A percentile compares a stretch with the other conserved stretches of the same genome.
Conservation (phyloP, 257 asterid species). For the Scutellaria minor region DNA sequence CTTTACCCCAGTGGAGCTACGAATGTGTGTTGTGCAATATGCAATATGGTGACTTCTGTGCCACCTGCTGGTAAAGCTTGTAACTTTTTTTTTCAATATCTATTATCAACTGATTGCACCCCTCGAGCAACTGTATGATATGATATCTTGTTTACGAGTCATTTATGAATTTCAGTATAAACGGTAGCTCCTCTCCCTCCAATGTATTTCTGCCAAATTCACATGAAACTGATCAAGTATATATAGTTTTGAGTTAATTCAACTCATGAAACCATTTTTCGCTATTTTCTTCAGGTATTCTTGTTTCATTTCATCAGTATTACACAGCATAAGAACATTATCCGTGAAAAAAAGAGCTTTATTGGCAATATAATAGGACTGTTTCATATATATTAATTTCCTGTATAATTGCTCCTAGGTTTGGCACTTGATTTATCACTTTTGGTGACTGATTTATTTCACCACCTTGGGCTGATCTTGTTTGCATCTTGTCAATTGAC, state of each 20-base stretch:
- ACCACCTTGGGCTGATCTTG: neutral
- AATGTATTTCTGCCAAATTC: neutral
- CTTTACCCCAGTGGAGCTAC: conserved; percentile 85
- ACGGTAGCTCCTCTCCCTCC: neutral
- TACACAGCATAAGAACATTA: neutral
- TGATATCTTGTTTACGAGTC: too few species aligned
- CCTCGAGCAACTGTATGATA: neutral
- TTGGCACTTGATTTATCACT: neutral
- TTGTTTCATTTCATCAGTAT: neutral
- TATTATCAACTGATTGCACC: neutral
- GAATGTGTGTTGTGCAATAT: conserved; percentile 74
- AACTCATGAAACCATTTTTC: neutral
- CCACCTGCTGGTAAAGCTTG: conserved; percentile 67
- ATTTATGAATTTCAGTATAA: too few species aligned
- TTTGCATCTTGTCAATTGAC: conserved; percentile 4
- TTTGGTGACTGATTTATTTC: neutral
- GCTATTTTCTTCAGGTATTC: neutral
- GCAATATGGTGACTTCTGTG: conserved; percentile 67
- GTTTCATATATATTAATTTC: neutral
- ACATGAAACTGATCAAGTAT: neutral
- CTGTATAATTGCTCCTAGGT: neutral
- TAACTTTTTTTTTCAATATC: neutral
- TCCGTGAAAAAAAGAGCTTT: neutral
- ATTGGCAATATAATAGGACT: conserved; percentile 4
- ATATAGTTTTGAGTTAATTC: neutral